These are phyloP conservation scores for Lyophyllum atratum DNA, from an alignment of 768 basidiomycete genomes.

Conservation along the genomic window DNA sequence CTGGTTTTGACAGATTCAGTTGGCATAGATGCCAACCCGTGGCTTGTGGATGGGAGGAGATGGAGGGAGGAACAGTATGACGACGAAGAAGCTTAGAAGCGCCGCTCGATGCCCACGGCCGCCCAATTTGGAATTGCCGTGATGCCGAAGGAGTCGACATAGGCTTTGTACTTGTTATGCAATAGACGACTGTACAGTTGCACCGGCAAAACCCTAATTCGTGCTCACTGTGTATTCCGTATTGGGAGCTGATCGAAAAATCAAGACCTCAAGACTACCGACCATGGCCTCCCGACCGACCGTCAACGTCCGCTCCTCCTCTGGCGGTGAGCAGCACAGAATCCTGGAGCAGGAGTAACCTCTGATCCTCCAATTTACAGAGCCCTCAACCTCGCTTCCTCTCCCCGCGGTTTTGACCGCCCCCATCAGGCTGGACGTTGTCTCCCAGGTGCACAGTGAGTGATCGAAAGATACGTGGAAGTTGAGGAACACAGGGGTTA, in stretches of 20 bases:
- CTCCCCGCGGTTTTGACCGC: slow-evolving; percentile 97
- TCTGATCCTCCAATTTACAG: slow-evolving; percentile 37
- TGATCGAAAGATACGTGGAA: slow-evolving; percentile 20
- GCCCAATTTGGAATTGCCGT: no score
- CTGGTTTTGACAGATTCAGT: no score
- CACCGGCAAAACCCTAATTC: slow-evolving; percentile 43
- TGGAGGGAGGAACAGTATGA: no score
- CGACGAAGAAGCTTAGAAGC: no score
- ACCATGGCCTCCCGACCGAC: slow-evolving; percentile 93
- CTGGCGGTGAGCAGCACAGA: slow-evolving; percentile 60
- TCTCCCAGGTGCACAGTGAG: slow-evolving; percentile 98
- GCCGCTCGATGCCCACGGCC: no score
- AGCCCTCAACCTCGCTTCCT: slow-evolving; percentile 85
- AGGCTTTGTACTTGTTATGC: slow-evolving; percentile 6
- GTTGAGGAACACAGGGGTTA: slow-evolving; percentile 2
- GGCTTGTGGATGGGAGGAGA: no score
- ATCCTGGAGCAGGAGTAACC: not conserved
- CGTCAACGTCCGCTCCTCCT: slow-evolving; percentile 76
- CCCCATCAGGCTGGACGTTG: slow-evolving; percentile 98
- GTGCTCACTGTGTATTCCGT: slow-evolving; percentile 11
- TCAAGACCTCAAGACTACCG: slow-evolving; percentile 46
- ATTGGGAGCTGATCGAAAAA: slow-evolving; percentile 26
- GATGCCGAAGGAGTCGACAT: no score
- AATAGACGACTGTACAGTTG: slow-evolving; percentile 34
- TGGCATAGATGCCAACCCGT: no score